phyloP scores from a whole-genome alignment of 2,329 filamentous ascomycete species.

The Macroventuria anomochaeta region DNA sequence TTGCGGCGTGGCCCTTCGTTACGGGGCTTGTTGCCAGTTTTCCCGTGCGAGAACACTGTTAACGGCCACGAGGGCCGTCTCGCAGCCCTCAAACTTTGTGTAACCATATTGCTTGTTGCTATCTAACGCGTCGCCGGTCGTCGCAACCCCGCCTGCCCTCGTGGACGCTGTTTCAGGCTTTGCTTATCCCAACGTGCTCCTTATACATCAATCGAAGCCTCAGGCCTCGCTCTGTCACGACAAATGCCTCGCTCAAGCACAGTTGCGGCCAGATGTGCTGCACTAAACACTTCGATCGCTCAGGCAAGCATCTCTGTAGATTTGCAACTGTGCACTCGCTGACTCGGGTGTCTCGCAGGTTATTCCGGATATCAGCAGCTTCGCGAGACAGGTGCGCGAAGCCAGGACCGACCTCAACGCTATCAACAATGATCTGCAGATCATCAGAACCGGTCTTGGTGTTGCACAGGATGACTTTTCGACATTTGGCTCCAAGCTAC shows the following conservation, averaged over 20 bases:
- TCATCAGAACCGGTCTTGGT: constrained; percentile 41
- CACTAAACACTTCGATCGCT: constrained; percentile 38
- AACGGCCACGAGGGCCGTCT: constrained; percentile 12
- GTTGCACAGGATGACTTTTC: constrained; percentile 45
- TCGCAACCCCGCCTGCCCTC: constrained; percentile 12
- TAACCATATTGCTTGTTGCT: constrained; percentile 21
- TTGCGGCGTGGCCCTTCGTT: constrained; percentile 12
- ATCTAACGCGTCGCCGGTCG: constrained; percentile 11
- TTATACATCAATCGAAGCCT: constrained; percentile 10
- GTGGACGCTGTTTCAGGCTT: constrained; percentile 15
- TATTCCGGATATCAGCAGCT: constrained; percentile 37
- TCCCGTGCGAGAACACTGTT: constrained; percentile 16
- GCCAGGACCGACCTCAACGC: constrained; percentile 42
- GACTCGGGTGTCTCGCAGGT: constrained; percentile 29
- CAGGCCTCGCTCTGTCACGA: constrained; percentile 8
- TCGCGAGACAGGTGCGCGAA: constrained; percentile 42
- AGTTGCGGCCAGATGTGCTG: constrained; percentile 43
- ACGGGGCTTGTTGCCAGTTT: constrained; percentile 8
- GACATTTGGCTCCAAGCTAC: constrained; percentile 23
- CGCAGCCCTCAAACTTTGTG: constrained; percentile 11
- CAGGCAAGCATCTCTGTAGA: constrained; percentile 32
- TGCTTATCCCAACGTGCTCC: constrained; percentile 16
- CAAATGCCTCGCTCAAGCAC: constrained; percentile 39
- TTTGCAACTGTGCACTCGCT: constrained; percentile 17
- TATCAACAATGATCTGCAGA: constrained; percentile 41